These are phyloP conservation scores for Tremella yokohamensis DNA, from an alignment of 768 basidiomycete genomes.

Conservation along the genomic window DNA sequence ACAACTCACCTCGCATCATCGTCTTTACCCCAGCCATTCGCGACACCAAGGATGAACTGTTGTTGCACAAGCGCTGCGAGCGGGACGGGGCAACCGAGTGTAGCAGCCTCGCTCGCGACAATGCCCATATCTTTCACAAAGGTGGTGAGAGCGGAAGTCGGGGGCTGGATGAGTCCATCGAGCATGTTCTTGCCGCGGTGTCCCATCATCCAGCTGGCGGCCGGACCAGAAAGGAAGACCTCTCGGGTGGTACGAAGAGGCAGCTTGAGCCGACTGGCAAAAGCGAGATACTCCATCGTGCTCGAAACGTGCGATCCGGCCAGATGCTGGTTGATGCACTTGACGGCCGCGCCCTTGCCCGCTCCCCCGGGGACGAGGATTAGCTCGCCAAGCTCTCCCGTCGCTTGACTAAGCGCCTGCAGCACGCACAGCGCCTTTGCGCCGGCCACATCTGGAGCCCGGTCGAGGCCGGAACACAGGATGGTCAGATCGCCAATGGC, in stretches of 20 bases:
- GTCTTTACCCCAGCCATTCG: conserved; percentile 14
- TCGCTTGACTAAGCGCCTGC: conserved; percentile 9
- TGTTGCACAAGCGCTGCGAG: conserved; percentile 10
- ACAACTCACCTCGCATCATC: conserved; percentile 17
- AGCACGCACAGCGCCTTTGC: conserved; percentile 6
- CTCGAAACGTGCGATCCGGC: conserved; percentile 9
- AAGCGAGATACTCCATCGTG: conserved; percentile 1
- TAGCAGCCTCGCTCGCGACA: conserved; percentile 13
- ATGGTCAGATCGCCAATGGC: conserved; percentile 19
- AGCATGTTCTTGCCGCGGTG: conserved; percentile 14
- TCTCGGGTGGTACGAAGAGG: conserved; percentile 10
- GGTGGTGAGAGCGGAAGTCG: conserved; percentile 9
- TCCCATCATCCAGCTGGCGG: conserved; percentile 7
- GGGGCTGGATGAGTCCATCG: conserved; percentile 12
- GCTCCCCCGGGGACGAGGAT: conserved; percentile 10
- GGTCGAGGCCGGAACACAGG: conserved; percentile 5
- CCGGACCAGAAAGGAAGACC: conserved; percentile 6
- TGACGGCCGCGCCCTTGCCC: conserved; percentile 12
- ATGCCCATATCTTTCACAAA: conserved; percentile 14
- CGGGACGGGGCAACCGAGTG: conserved; percentile 4
- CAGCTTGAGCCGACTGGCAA: conserved; percentile 4
- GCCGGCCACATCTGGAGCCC: background rate
- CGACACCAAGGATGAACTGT: background rate
- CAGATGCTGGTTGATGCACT: conserved; percentile 11
- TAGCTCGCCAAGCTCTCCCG: conserved; percentile 8